Conservation (phyloP, 2,329 filamentous ascomycete species). For the Diaporthe sp. region DNA sequence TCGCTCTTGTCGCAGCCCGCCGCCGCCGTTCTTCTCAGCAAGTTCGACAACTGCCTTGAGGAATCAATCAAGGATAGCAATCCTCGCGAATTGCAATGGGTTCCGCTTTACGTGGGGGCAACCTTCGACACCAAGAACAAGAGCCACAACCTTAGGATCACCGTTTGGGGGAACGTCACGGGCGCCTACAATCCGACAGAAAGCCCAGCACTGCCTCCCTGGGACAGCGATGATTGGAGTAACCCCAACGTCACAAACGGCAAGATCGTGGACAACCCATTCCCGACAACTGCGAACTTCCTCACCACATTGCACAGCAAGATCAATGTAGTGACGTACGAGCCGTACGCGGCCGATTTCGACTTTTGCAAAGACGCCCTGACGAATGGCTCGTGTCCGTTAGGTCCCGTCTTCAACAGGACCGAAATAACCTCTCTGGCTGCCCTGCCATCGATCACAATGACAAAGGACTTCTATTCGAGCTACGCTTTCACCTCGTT, state of each 20-base stretch:
- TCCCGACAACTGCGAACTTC: constrained; percentile 58
- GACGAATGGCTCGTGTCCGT: constrained; percentile 77
- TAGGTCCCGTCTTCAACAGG: constrained; percentile 77
- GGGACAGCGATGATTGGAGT: constrained; percentile 71
- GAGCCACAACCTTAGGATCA: constrained; percentile 78
- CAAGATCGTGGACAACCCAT: constrained; percentile 80
- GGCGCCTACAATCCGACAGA: constrained; percentile 68
- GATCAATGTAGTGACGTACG: constrained; percentile 82
- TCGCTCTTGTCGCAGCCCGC: constrained; percentile 51
- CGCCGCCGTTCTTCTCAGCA: constrained; percentile 74
- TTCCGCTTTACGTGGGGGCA: constrained; percentile 80
- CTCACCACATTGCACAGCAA: constrained; percentile 80
- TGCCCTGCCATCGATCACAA: constrained; percentile 77
- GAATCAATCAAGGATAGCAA: constrained; percentile 68
- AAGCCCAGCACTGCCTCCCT: constrained; percentile 67
- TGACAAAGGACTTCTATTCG: constrained; percentile 82
- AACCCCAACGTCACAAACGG: constrained; percentile 72
- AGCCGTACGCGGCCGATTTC: constrained; percentile 68
- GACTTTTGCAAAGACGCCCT: constrained; percentile 76
- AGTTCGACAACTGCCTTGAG: constrained; percentile 87
- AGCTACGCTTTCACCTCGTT: constrained; percentile 90
- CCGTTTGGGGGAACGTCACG: constrained; percentile 91
- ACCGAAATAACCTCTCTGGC: constrained; percentile 47
- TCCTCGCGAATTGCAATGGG: constrained; percentile 80
- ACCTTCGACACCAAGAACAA: constrained; percentile 73